Evolutionary conservation across 805 yeast species (phyloP).

Genomic region (Wickerhamiella azymoides): DNA sequence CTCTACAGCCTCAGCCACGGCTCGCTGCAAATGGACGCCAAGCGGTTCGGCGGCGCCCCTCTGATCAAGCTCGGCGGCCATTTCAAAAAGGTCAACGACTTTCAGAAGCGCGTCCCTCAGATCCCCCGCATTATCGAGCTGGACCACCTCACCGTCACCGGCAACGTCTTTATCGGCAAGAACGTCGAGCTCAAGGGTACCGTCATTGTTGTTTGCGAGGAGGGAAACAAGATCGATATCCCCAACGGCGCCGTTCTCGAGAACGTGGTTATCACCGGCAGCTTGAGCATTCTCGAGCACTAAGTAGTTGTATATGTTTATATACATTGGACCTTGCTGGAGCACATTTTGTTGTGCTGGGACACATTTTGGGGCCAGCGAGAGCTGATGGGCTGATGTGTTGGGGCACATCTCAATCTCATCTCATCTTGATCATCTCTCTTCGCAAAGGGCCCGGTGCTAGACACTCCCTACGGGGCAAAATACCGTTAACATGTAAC

Average conservation of each 20-base stretch:
- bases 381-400: too few species aligned
- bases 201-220: constrained; percentile 92
- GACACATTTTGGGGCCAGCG: too few species aligned
- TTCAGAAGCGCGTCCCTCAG: constrained; percentile 79
- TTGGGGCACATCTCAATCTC: too few species aligned
- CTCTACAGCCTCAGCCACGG: constrained; percentile 86
- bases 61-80: constrained; percentile 92
- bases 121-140: constrained; percentile 94
- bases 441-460: too few species aligned
- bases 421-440: too few species aligned
- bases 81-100: constrained; percentile 87
- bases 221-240: constrained; percentile 91
- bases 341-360: too few species aligned
- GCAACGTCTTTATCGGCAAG: constrained; percentile 85
- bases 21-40: constrained; percentile 66
- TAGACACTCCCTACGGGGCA: too few species aligned
- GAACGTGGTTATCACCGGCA: constrained; percentile 95
- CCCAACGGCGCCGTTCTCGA: constrained; percentile 92
- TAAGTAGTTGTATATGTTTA: constrained; percentile 26
- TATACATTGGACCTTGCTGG: too few species aligned
- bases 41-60: constrained; percentile 85
- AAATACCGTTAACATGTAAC: background rate
- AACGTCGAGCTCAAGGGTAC: constrained; percentile 89
- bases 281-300: constrained; percentile 86
- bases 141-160: constrained; percentile 94